A percentile compares a stretch with the other conserved stretches of the same genome.
phyloP scores from a whole-genome alignment of 1,284 basidiomycete species.

The Leccinum angustisporum region DNA sequence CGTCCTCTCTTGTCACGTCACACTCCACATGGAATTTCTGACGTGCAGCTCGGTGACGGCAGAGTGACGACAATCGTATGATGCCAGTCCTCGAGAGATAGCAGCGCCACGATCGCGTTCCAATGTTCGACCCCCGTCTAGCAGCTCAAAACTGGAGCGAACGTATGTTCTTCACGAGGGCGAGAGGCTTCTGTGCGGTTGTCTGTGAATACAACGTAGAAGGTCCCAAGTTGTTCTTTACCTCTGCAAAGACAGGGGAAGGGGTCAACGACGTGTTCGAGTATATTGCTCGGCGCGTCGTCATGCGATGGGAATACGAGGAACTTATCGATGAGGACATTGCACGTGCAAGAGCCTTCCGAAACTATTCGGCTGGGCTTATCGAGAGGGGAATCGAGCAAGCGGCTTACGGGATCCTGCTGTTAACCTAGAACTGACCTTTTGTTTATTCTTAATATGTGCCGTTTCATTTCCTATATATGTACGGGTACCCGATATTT shows the following conservation, averaged over 20 bases:
- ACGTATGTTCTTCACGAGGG: too few species aligned
- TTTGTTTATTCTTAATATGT: slow-evolving; percentile 21
- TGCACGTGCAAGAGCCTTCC: slow-evolving; percentile 19
- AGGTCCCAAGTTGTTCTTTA: slow-evolving; percentile 65
- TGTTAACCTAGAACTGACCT: slow-evolving; percentile 12
- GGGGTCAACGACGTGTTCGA: slow-evolving; percentile 70
- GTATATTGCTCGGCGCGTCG: slow-evolving; percentile 62
- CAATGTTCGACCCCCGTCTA: too few species aligned
- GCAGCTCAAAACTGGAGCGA: too few species aligned
- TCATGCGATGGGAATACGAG: slow-evolving; percentile 61
- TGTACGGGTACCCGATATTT: background rate
- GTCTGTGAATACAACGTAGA: too few species aligned
- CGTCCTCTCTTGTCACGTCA: too few species aligned
- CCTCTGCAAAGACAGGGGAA: slow-evolving; percentile 72
- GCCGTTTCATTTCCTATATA: background rate
- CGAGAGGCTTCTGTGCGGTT: too few species aligned
- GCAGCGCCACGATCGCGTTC: too few species aligned
- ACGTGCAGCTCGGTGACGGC: too few species aligned
- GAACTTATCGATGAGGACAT: slow-evolving; percentile 38
- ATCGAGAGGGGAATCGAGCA: slow-evolving; percentile 9
- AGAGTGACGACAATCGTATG: too few species aligned
- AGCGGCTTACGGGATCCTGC: slow-evolving; percentile 15
- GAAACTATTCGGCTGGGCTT: slow-evolving; percentile 29
- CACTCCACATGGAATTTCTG: too few species aligned
- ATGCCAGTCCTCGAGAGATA: too few species aligned